Base-by-base conservation (phyloP, 345 rosid genomes). In the Carallia brachiata region DNA sequence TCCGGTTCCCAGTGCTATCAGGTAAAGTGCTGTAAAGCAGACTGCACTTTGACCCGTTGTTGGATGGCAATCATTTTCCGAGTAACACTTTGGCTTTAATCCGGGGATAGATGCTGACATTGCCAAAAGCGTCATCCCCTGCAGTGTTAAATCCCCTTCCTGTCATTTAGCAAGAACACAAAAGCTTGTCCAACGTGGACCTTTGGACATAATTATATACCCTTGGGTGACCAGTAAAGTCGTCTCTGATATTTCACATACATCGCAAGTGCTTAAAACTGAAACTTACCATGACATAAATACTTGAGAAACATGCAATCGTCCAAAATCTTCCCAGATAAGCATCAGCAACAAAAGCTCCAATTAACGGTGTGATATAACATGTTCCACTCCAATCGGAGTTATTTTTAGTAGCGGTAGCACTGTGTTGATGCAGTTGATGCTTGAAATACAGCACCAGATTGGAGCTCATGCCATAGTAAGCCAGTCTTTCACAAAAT, bases 301-400 rank as follows among this genome's bases (percentile, higher is more conserved):
- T 71, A 71, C 77, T 69, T 7, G 90, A 85, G 81, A 89, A 90
- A 58, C 77, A 70, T 55, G 95, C 90, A 65, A 93, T 90, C 7
- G 98, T 93, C 90, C 90, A 86, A 65, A 84, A 93, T 69, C 98
- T 83, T 63, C 97, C 93, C 0, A 93, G 83, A 68, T 89, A 93
- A 44, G 98, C 87, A 86, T 93, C 97, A 1, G 92, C 93, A 1
- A 90, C 12, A 79, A 93, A 90, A 48, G 97, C 98, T 77, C 98
- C 97, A n/a, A 90, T 79, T 77, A 93, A 77, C 34, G 98, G 91
- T 32, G 96, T 91, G 52, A 88, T 72, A 56, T 89, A 93, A 76
- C 97, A 91, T 36, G 98, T 93, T 61, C 98, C 97, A 6, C 79
- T 5, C 97, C 92, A 93, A 71, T 86, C 83, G 31, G 80, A 79